phyloP scores from a whole-genome alignment of 768 basidiomycete genomes.

The Infundibulicybe gibba region DNA sequence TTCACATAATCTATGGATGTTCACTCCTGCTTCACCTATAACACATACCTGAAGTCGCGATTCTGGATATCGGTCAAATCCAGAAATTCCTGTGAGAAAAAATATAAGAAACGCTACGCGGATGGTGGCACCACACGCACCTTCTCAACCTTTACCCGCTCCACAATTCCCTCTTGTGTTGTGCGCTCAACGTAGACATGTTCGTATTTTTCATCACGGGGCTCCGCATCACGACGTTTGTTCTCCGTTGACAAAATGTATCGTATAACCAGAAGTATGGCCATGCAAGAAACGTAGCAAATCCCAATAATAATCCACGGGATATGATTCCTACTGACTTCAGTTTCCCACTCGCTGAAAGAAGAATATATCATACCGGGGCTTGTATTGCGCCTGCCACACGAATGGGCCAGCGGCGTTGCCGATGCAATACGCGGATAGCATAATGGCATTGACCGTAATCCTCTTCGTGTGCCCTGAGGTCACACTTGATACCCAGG shows the following conservation, averaged over 20 bases:
- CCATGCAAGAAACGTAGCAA: slow-evolving; percentile 54
- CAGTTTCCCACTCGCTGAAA: background rate
- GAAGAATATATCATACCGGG: slow-evolving; percentile 38
- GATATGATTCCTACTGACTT: slow-evolving; percentile 50
- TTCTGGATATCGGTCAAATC: slow-evolving; percentile 75
- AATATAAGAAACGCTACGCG: background rate
- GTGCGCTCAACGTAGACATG: slow-evolving; percentile 56
- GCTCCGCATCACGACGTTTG: slow-evolving; percentile 55
- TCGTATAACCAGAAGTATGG: slow-evolving; percentile 45
- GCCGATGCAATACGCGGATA: slow-evolving; percentile 62
- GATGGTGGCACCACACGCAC: slow-evolving; percentile 26
- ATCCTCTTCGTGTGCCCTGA: slow-evolving; percentile 73
- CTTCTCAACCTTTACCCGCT: slow-evolving; percentile 63
- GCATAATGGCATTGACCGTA: slow-evolving; percentile 69
- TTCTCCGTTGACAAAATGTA: slow-evolving; percentile 57
- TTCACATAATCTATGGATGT: too few species aligned
- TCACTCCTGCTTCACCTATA: slow-evolving; percentile 25
- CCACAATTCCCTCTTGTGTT: slow-evolving; percentile 43
- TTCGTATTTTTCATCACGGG: slow-evolving; percentile 49
- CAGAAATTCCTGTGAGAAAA: slow-evolving; percentile 51
- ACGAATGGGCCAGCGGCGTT: slow-evolving; percentile 75
- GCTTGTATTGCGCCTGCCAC: slow-evolving; percentile 69
- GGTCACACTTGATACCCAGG: slow-evolving; percentile 64
- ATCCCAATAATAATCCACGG: slow-evolving; percentile 78
- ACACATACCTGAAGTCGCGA: slow-evolving; percentile 68